Percentiles rank a stretch among this genome's conserved stretches.
Evolutionary conservation across 2,329 filamentous ascomycete species (phyloP).

Genomic region (Microsporum canis): DNA sequence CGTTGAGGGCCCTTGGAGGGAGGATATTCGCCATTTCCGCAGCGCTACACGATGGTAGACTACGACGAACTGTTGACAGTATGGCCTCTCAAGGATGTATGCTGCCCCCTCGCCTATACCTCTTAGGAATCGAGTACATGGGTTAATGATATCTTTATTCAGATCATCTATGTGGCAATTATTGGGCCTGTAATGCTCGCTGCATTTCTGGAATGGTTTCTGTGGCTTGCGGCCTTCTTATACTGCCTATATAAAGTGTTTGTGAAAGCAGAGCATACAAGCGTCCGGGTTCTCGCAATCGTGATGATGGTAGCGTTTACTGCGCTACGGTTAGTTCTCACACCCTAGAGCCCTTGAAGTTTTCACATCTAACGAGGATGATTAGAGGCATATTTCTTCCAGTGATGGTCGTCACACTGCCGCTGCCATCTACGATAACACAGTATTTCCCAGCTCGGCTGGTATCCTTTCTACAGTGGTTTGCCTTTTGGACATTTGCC

Average conservation of each 20-base stretch:
- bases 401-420: constrained; percentile 86
- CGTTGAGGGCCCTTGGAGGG: background rate
- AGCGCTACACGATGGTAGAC: constrained; percentile 3
- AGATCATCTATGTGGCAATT: constrained; percentile 80
- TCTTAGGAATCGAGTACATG: background rate
- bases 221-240: constrained; percentile 87
- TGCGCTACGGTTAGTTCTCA: constrained; percentile 52
- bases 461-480: constrained; percentile 73
- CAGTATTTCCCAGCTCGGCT: constrained; percentile 58
- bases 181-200: constrained; percentile 72
- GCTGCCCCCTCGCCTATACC: background rate
- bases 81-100: constrained; percentile 31
- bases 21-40: background rate
- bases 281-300: constrained; percentile 64
- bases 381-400: constrained; percentile 71
- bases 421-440: constrained; percentile 61
- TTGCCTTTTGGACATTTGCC: constrained; percentile 89
- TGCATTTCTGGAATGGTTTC: constrained; percentile 81
- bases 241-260: constrained; percentile 87
- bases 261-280: constrained; percentile 79
- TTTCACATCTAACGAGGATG: background rate
- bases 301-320: constrained; percentile 64
- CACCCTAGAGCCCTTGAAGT: constrained; percentile 4
- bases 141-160: background rate
- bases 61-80: constrained; percentile 13